Conservation (phyloP, 78 protist species). For the Planoprotostelium fungivorum region DNA sequence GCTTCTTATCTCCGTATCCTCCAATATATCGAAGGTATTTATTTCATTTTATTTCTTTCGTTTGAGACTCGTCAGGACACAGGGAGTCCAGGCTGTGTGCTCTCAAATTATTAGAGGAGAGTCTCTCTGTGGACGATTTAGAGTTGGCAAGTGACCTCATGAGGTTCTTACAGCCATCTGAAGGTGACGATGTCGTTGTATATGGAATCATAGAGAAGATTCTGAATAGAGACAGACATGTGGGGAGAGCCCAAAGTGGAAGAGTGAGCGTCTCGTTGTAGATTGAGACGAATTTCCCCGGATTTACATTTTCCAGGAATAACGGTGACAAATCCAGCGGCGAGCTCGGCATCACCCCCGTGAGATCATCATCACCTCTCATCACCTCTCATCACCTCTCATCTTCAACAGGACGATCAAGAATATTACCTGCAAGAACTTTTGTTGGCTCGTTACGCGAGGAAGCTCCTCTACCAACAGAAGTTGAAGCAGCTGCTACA, state of each 20-base stretch:
- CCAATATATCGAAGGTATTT: slow-evolving; percentile 9
- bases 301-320: background rate
- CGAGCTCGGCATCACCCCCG: background rate
- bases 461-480: background rate
- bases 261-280: background rate
- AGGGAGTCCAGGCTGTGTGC: slow-evolving; percentile 18
- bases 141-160: slow-evolving; percentile 57
- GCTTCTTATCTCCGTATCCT: slow-evolving; percentile 51
- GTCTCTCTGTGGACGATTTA: slow-evolving; percentile 45
- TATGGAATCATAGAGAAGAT: background rate
- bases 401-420: background rate
- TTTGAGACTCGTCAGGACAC: background rate
- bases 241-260: background rate
- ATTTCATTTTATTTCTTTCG: slow-evolving; percentile 4
- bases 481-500: background rate
- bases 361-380: background rate
- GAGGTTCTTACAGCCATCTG: slow-evolving; percentile 51
- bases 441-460: background rate
- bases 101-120: slow-evolving; percentile 41
- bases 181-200: slow-evolving; percentile 17
- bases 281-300: background rate
- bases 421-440: slow-evolving; percentile 7
- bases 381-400: too few relatives aligned
- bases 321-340: background rate
- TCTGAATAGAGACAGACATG: background rate